phyloP scores from a whole-genome alignment of 495 filamentous ascomycete genomes.

The Penicillium taxi region DNA sequence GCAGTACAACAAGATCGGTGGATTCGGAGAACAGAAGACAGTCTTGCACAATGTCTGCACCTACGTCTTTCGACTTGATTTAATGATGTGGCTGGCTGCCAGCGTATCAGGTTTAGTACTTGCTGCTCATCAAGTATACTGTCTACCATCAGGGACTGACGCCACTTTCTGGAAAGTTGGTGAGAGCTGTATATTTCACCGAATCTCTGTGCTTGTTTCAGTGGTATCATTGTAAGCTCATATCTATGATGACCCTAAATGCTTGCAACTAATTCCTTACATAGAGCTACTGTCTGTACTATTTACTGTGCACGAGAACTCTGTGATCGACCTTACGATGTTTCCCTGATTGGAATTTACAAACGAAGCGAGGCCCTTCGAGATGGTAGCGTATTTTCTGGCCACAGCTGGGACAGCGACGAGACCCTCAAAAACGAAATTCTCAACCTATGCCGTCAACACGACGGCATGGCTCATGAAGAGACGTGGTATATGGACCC shows the following conservation, averaged over 20 bases:
- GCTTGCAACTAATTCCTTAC: conserved; percentile 2
- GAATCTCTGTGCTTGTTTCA: conserved; percentile 29
- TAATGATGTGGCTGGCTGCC: conserved; percentile 35
- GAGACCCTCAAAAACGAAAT: conserved; percentile 37
- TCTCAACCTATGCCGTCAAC: conserved; percentile 33
- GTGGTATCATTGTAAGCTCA: conserved; percentile 32
- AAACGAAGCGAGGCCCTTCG: conserved; percentile 13
- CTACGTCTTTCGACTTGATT: conserved; percentile 30
- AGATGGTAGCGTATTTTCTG: conserved; percentile 32
- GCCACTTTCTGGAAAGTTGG: conserved; percentile 34
- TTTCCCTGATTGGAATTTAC: conserved; percentile 36
- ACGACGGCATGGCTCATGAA: conserved; percentile 22
- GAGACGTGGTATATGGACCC: conserved; percentile 28
- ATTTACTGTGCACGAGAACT: conserved; percentile 37
- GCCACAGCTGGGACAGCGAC: conserved; percentile 35
- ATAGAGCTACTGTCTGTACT: conserved; percentile 31
- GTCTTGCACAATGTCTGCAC: conserved; percentile 32
- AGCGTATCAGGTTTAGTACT: conserved; percentile 37
- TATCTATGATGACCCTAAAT: background rate
- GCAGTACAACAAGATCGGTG: conserved; percentile 36
- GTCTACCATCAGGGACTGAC: conserved; percentile 22
- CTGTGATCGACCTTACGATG: conserved; percentile 36
- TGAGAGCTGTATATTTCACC: conserved; percentile 35
- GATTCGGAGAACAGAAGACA: conserved; percentile 30
- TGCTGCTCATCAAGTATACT: conserved; percentile 32